Percentiles rank a stretch among this genome's conserved stretches.
Conservation (phyloP, 1,139 yeast species). For the Wickerhamomyces sp. region DNA sequence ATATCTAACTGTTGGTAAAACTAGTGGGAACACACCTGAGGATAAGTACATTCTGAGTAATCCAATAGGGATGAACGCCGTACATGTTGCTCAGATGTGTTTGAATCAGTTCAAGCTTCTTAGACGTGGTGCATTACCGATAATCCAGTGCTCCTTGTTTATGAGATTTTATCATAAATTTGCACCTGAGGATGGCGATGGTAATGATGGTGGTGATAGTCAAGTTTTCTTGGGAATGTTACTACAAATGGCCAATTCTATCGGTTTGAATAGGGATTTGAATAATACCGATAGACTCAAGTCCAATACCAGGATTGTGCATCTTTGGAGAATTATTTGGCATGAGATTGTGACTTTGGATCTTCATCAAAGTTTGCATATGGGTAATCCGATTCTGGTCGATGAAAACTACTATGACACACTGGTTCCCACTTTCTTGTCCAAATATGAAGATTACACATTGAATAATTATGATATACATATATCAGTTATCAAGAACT, state of each 20-base stretch:
- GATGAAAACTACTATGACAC: slow-evolving; percentile 35
- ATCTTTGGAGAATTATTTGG: slow-evolving; percentile 46
- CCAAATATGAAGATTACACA: slow-evolving; percentile 7
- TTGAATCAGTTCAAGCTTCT: slow-evolving; percentile 46
- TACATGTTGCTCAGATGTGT: slow-evolving; percentile 48
- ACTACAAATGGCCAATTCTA: slow-evolving; percentile 42
- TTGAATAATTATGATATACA: slow-evolving; percentile 16
- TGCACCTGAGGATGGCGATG: slow-evolving; percentile 50
- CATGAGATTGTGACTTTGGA: slow-evolving; percentile 38
- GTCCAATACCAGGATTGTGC: slow-evolving; percentile 28
- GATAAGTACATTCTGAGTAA: slow-evolving; percentile 40
- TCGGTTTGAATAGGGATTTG: slow-evolving; percentile 53
- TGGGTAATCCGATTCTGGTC: slow-evolving; percentile 38
- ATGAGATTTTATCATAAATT: slow-evolving; percentile 39
- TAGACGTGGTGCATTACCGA: slow-evolving; percentile 42
- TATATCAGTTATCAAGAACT: slow-evolving; percentile 19
- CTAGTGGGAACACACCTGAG: slow-evolving; percentile 24
- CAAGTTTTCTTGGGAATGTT: slow-evolving; percentile 41
- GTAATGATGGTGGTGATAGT: slow-evolving; percentile 45
- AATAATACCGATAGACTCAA: slow-evolving; percentile 29
- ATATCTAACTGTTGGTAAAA: slow-evolving; percentile 26
- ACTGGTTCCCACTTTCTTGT: slow-evolving; percentile 28
- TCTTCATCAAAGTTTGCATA: slow-evolving; percentile 30
- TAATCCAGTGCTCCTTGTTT: slow-evolving; percentile 42
- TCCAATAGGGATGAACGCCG: slow-evolving; percentile 42